These are phyloP conservation scores for Xylariaceae sp. DNA, from an alignment of 2,329 filamentous ascomycete genomes.

Conservation along the genomic window DNA sequence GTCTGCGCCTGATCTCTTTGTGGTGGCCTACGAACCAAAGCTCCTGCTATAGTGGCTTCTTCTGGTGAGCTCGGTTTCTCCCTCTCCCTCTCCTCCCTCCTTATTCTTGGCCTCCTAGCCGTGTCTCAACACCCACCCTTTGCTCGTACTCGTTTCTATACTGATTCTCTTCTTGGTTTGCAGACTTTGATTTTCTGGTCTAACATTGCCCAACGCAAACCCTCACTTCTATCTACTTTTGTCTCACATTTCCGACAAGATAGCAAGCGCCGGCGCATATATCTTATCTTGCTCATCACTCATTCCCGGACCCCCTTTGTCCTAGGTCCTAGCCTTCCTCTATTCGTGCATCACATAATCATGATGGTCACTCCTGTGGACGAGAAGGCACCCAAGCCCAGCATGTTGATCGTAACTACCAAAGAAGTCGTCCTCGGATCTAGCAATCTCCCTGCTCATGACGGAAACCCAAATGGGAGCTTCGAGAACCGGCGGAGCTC, in stretches of 20 bases:
- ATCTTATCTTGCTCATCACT: constrained; percentile 21
- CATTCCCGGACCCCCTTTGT: not conserved
- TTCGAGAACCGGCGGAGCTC: constrained; percentile 43
- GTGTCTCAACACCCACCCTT: not conserved
- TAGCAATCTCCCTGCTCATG: constrained; percentile 11
- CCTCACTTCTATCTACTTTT: constrained; percentile 2
- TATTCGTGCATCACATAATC: not conserved
- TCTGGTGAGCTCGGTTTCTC: not conserved
- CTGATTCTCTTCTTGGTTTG: constrained; percentile 11
- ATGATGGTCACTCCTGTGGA: constrained; percentile 29
- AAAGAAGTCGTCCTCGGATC: constrained; percentile 25
- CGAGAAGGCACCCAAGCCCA: constrained; percentile 25
- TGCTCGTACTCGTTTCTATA: constrained; percentile 5
- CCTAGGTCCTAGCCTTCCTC: not conserved
- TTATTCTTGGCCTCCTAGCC: not conserved
- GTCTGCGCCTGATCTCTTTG: no score
- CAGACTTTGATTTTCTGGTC: constrained; percentile 15
- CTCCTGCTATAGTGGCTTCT: constrained; percentile 3
- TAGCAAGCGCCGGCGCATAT: constrained; percentile 11
- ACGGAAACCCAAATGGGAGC: constrained; percentile 34
- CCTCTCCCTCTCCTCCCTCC: not conserved
- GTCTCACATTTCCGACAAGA: constrained; percentile 5
- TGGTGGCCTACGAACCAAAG: constrained; percentile 7
- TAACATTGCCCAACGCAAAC: constrained; percentile 6
- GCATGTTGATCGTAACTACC: constrained; percentile 31